These are phyloP conservation scores for Colletotrichum echinochloae DNA, from an alignment of 2,329 filamentous ascomycete species.

Conservation along the genomic window DNA sequence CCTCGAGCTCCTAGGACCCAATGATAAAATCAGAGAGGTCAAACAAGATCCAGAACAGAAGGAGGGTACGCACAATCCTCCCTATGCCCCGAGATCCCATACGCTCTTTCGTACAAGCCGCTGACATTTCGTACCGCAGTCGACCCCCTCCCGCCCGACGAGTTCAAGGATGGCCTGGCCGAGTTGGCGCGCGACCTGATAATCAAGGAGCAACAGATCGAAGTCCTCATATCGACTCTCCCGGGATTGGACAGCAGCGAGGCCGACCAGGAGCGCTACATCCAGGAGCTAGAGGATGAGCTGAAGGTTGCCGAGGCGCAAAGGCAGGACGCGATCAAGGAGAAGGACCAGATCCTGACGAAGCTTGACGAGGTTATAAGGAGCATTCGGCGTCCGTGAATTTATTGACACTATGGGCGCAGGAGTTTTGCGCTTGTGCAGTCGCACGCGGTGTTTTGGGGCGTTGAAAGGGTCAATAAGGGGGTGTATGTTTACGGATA, in stretches of 20 bases:
- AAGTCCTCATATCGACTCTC: slow-evolving; percentile 78
- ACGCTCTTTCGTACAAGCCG: not conserved
- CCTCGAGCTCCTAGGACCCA: slow-evolving; percentile 68
- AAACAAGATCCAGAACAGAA: slow-evolving; percentile 65
- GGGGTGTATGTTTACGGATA: slow-evolving; percentile 21
- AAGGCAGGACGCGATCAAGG: slow-evolving; percentile 71
- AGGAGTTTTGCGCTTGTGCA: slow-evolving; percentile 24
- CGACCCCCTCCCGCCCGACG: slow-evolving; percentile 70
- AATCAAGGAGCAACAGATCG: slow-evolving; percentile 85
- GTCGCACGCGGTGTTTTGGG: slow-evolving; percentile 48
- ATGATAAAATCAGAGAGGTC: slow-evolving; percentile 69
- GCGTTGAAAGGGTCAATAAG: slow-evolving; percentile 15
- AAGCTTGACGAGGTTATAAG: slow-evolving; percentile 72
- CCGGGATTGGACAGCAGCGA: slow-evolving; percentile 85
- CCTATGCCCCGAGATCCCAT: not conserved
- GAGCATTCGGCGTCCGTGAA: slow-evolving; percentile 68
- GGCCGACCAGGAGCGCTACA: slow-evolving; percentile 77
- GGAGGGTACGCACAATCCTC: slow-evolving; percentile 56
- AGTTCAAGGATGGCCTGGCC: slow-evolving; percentile 74
- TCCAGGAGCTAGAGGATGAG: slow-evolving; percentile 74
- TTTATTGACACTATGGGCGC: not conserved
- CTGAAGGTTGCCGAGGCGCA: slow-evolving; percentile 72
- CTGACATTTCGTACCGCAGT: slow-evolving; percentile 55
- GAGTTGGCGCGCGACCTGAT: slow-evolving; percentile 83
- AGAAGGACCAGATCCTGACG: slow-evolving; percentile 70